Percentiles rank a stretch among this genome's conserved stretches.
Evolutionary conservation across 2,329 filamentous ascomycete species (phyloP).

Genomic region (Arthrocladium fulminans): DNA sequence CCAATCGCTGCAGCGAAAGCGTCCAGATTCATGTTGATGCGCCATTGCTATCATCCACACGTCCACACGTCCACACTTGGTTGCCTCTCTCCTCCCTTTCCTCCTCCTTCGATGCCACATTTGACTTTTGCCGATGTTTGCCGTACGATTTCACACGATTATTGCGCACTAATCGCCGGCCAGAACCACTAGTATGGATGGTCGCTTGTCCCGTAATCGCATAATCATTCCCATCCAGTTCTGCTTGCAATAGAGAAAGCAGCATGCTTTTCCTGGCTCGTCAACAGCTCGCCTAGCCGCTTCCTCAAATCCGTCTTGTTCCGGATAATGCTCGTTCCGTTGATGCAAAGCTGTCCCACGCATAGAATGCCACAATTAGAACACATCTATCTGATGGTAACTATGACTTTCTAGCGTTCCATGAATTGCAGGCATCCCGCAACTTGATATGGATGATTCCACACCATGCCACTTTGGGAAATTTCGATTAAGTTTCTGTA

Average conservation of each 20-base stretch:
- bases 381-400: too few species aligned
- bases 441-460: background rate
- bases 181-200: too few species aligned
- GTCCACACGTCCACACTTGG: background rate
- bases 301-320: too few species aligned
- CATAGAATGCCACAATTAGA: too few species aligned
- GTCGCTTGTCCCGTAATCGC: too few species aligned
- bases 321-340: too few species aligned
- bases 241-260: slow-evolving; percentile 1
- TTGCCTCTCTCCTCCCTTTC: slow-evolving; percentile 4
- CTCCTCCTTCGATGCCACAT: slow-evolving; percentile 6
- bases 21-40: slow-evolving; percentile 66
- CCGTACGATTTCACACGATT: slow-evolving; percentile 2
- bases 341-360: too few species aligned
- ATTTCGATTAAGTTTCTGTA: background rate
- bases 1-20: slow-evolving; percentile 47
- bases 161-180: background rate
- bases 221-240: too few species aligned
- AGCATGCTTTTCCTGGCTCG: too few species aligned
- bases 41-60: slow-evolving; percentile 8
- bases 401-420: background rate
- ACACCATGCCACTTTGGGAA: background rate
- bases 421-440: background rate
- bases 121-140: slow-evolving; percentile 9
- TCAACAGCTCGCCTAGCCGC: too few species aligned